phyloP scores from a whole-genome alignment of 2,329 filamentous ascomycete species.

The Fusarium scirpi region DNA sequence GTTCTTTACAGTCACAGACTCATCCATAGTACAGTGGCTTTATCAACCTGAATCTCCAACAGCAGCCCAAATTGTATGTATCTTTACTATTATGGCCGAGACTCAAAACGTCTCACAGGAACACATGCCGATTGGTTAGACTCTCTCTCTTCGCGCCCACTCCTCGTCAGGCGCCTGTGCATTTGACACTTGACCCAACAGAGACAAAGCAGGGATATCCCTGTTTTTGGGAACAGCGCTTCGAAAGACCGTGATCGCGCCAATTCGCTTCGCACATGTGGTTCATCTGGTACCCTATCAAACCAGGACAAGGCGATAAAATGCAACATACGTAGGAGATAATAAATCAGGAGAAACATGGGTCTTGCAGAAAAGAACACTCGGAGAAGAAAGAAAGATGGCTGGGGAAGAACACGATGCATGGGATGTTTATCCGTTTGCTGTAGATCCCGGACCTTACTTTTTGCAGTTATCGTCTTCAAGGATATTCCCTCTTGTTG shows the following conservation, averaged over 20 bases:
- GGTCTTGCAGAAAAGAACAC: conserved; percentile 5
- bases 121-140: conserved; percentile 40
- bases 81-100: conserved; percentile 6
- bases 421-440: conserved; percentile 15
- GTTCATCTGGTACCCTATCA: conserved; percentile 45
- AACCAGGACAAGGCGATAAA: conserved; percentile 35
- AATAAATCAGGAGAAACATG: conserved; percentile 8
- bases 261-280: conserved; percentile 46
- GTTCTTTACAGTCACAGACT: background rate
- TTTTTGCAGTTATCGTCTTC: background rate
- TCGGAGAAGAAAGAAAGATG: conserved; percentile 25
- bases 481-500: conserved; percentile 30
- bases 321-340: conserved; percentile 12
- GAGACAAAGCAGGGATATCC: conserved; percentile 24
- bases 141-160: background rate
- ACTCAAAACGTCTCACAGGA: conserved; percentile 45
- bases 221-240: conserved; percentile 31
- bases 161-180: conserved; percentile 46
- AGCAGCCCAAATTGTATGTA: background rate
- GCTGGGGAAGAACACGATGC: conserved; percentile 14
- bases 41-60: conserved; percentile 25
- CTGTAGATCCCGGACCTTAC: conserved; percentile 22
- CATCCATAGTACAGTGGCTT: too few species aligned
- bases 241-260: conserved; percentile 15
- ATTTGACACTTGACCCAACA: conserved; percentile 6